Evolutionary conservation across 495 filamentous ascomycete genomes (phyloP).

Genomic region (Pyrenopolyporus hunteri): DNA sequence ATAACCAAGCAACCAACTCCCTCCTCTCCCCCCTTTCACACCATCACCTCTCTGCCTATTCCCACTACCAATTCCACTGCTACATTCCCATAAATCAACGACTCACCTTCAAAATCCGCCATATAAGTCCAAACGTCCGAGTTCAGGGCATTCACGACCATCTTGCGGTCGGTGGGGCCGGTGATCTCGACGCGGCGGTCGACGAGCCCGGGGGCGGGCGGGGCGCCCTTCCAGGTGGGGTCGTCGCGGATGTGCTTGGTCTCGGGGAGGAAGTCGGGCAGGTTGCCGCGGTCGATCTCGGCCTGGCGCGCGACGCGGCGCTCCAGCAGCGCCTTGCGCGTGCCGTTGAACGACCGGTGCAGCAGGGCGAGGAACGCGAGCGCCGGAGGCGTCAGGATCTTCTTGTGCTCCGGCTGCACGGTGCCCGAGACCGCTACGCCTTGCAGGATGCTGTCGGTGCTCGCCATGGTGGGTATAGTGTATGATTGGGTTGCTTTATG

Average conservation of each 20-base stretch:
- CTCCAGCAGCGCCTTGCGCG: conserved; percentile 87
- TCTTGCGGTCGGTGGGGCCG: conserved; percentile 96
- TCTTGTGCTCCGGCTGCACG: conserved; percentile 77
- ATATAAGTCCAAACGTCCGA: conserved; percentile 99
- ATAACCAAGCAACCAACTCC: neutral
- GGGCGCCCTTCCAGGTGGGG: conserved; percentile 91
- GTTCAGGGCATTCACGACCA: conserved; percentile 98
- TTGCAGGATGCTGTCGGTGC: conserved; percentile 76
- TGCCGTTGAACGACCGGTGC: conserved; percentile 91
- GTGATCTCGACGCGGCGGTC: conserved; percentile 99
- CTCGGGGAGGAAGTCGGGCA: conserved; percentile 97
- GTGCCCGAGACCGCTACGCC: conserved; percentile 85
- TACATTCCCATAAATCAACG: no score
- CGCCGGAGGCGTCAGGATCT: conserved; percentile 91
- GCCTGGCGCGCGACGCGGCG: conserved; percentile 86
- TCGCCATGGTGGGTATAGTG: conserved; percentile 62
- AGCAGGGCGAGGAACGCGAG: conserved; percentile 92
- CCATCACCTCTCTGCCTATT: neutral
- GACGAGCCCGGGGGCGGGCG: conserved; percentile 89
- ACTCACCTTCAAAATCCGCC: conserved; percentile 96
- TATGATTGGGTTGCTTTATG: no score
- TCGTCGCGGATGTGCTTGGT: conserved; percentile 95
- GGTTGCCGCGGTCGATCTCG: conserved; percentile 87
- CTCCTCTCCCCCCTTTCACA: neutral
- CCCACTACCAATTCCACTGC: neutral